These are phyloP conservation scores for Aspergillus calidoustus DNA, from an alignment of 2,329 filamentous ascomycete genomes.

Conservation along the genomic window DNA sequence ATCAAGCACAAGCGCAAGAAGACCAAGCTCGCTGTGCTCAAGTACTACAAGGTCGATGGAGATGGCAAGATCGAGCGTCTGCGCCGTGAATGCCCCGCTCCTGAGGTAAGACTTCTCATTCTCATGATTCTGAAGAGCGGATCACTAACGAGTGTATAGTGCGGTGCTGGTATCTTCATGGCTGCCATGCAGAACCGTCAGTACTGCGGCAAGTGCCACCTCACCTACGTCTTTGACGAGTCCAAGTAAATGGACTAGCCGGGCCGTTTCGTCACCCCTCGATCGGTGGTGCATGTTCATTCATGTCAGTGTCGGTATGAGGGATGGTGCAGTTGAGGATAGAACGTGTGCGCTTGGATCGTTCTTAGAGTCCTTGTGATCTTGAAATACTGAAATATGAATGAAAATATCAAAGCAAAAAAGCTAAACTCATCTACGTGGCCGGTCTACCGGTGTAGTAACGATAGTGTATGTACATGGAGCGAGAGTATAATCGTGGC, in stretches of 20 bases:
- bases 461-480: conserved; percentile 14
- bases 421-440: conserved; percentile 20
- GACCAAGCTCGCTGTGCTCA: conserved; percentile 99
- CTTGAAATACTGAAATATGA: conserved; percentile 17
- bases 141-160: conserved; percentile 61
- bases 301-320: conserved; percentile 20
- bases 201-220: conserved; percentile 81
- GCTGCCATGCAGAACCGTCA: conserved; percentile 99
- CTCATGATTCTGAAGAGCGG: conserved; percentile 21
- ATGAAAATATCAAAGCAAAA: conserved; percentile 19
- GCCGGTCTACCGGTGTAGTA: conserved; percentile 12
- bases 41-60: conserved; percentile 99
- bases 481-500: conserved; percentile 3
- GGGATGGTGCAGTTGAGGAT: conserved; percentile 18
- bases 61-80: conserved; percentile 99
- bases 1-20: conserved; percentile 99
- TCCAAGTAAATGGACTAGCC: conserved; percentile 54
- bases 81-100: conserved; percentile 92
- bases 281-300: conserved; percentile 20
- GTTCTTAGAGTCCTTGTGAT: conserved; percentile 23
- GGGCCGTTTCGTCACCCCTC: conserved; percentile 21
- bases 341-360: conserved; percentile 26
- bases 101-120: conserved; percentile 68
- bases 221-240: conserved; percentile 74
- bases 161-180: conserved; percentile 99